Base-by-base conservation (phyloP, 139 green algal genomes). In the Trebouxia sp. region DNA sequence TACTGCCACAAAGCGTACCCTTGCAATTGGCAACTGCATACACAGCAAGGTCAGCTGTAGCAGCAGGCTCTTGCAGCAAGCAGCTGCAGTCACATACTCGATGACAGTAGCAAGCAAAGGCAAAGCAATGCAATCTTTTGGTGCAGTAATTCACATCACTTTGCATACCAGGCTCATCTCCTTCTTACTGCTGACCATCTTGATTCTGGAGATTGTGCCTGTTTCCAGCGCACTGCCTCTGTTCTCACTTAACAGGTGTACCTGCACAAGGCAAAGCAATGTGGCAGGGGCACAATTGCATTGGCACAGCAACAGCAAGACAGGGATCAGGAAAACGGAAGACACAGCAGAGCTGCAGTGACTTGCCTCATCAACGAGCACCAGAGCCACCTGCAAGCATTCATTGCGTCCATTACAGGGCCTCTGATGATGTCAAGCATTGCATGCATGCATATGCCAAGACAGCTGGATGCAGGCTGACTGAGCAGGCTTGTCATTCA, bases 361-460 rank as follows among this genome's bases (percentile, higher is more conserved):
- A n/a, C n/a, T 72, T 24, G 43, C 93, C 85, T 98, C 95, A 78
- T 98, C 95, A 41, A 98, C 92, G 6, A 98, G 81, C 41, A 98
- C 82, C 26, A 98, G 85, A 0, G 66, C 82, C n/a, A 97, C 89
- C 90, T 96, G 89, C 43, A 82, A 32, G 42, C 30, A 38, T 53
- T 15, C 45, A n/a, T 6, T 22, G 45, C 65, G 24, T 12, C 6
- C 3, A 65, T 76, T 38, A n/a, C 1, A 9, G 14, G 22, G 7
- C 30, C 22, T 32, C 30, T 51, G n/a, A n/a, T 24, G 26, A 42
- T 24, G 14, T 72, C 28, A 22, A 42, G 5, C 37, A 12, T 70
- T 22, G 20, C 20, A n/a, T 37, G 5, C 3, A n/a, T 8, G 14
- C 26, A 24, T 72, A 3, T 39, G 22, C 26, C n/a, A 72, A 22